Evolutionary conservation across 768 basidiomycete genomes (phyloP), one percentile per base, ranked within the genome.

Genomic region (Suillus brevipes): DNA sequence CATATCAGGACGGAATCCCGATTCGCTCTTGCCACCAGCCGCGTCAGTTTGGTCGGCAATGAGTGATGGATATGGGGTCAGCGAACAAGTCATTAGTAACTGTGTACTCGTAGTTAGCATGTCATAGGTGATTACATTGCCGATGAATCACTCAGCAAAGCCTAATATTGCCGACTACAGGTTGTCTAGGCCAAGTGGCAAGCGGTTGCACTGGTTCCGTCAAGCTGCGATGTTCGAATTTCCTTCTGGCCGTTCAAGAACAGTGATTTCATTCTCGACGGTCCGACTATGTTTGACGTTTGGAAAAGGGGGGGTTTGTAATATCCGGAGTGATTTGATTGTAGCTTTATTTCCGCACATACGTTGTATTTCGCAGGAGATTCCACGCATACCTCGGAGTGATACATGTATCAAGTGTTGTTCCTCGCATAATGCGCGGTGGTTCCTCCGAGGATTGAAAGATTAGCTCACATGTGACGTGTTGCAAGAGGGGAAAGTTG

Each of bases 361-460:
- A 36, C 34, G 31, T 36, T 7, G 31, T 3, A 31, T 55, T 55
- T 55, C 53, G 18, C 18, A 18, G 18, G 31, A 55, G n/a, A 36
- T 55, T 55, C 53, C 34, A 55, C 34, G 53, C 20, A 55, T 36
- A 20, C 53, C 53, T 55, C 53, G 34, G 53, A 36, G 53, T 55
- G 20, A 36, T 55, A 34, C 18, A 31, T 34, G 28, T 20, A 34
- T 53, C 28, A 53, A 28, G 10, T 31, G 31, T 20, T 31, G 31
- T 20, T 55, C 53, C 10, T 55, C 20, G 10, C 31, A 36, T 55
- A 55, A 55, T 55, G 34, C 31, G 34, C 10, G 20, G n/a, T 55
- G 53, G 34, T 55, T 55, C 53, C 10, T 36, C 53, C 53, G 53
- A 55, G 53, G 53, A 55, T 55, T 36, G 45, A 55, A 55, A 20